Percentiles rank a stretch among this genome's conserved stretches.
phyloP scores from a whole-genome alignment of 2,329 filamentous ascomycete genomes.

The Tolypocladium amazonense region DNA sequence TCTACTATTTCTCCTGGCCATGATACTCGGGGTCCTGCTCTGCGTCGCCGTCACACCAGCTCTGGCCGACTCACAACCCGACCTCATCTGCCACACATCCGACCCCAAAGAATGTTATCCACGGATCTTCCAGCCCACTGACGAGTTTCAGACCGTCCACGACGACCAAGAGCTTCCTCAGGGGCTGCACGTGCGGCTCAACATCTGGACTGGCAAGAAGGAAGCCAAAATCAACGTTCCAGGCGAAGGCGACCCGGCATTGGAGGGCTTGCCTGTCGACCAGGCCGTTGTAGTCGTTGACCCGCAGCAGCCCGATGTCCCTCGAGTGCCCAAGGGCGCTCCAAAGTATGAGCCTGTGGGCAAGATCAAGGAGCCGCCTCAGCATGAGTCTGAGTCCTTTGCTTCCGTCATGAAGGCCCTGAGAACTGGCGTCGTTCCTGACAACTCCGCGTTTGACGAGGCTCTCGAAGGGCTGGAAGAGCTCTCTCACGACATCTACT shows the following conservation, averaged over 20 bases:
- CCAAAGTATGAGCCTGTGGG: conserved; percentile 48
- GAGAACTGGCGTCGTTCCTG: conserved; percentile 27
- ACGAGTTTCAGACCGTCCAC: conserved; percentile 52
- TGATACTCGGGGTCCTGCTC: conserved; percentile 17
- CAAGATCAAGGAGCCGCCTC: conserved; percentile 42
- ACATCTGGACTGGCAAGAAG: conserved; percentile 52
- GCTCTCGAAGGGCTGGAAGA: conserved; percentile 51
- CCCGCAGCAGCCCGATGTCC: conserved; percentile 22
- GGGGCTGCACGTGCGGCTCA: conserved; percentile 55
- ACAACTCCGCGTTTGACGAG: conserved; percentile 28
- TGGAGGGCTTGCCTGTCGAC: conserved; percentile 42
- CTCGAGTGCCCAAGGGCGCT: conserved; percentile 34
- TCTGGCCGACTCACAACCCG: conserved; percentile 26
- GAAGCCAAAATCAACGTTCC: conserved; percentile 58
- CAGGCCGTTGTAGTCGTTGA: conserved; percentile 44
- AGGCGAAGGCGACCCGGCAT: conserved; percentile 32
- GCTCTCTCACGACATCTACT: conserved; percentile 59
- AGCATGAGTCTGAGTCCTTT: conserved; percentile 18
- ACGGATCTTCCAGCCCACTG: conserved; percentile 49
- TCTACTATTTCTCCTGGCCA: conserved; percentile 5
- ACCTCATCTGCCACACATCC: conserved; percentile 54
- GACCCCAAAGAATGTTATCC: conserved; percentile 55
- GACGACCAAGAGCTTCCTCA: conserved; percentile 55
- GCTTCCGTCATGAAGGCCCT: conserved; percentile 36
- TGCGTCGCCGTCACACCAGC: conserved; percentile 13